phyloP scores from a whole-genome alignment of 2,329 filamentous ascomycete genomes.

The Macrophomina phaseolina region DNA sequence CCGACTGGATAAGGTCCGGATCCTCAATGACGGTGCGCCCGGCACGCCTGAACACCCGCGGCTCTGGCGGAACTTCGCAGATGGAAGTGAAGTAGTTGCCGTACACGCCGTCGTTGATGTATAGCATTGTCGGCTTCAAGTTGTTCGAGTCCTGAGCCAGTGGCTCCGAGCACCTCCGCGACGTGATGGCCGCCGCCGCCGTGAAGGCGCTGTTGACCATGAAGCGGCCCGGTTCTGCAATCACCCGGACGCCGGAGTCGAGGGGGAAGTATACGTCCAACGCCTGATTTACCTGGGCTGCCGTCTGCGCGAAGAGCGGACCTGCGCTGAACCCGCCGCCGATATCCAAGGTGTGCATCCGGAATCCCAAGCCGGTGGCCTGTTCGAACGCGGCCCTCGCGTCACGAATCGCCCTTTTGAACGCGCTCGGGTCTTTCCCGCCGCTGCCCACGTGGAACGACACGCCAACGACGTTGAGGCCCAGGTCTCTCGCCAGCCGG shows the following conservation, averaged over 20 bases:
- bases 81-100: constrained; percentile 97
- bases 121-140: constrained; percentile 80
- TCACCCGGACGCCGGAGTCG: constrained; percentile 71
- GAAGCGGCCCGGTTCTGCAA: constrained; percentile 91
- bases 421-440: constrained; percentile 84
- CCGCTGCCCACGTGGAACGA: constrained; percentile 96
- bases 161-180: constrained; percentile 82
- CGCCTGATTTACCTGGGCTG: constrained; percentile 58
- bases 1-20: constrained; percentile 41
- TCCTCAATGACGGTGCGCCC: constrained; percentile 64
- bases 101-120: constrained; percentile 92
- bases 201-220: constrained; percentile 89
- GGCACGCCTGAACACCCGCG: constrained; percentile 72
- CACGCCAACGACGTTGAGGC: constrained; percentile 85
- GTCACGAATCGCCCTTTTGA: constrained; percentile 83
- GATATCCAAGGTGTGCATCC: constrained; percentile 82
- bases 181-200: constrained; percentile 89
- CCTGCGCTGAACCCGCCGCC: constrained; percentile 93
- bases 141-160: constrained; percentile 57
- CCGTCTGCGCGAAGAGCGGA: constrained; percentile 57
- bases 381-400: constrained; percentile 85
- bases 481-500: constrained; percentile 73
- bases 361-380: constrained; percentile 72
- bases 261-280: constrained; percentile 81
- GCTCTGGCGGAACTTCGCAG: constrained; percentile 86